Percentiles rank a stretch among this genome's conserved stretches.
Evolutionary conservation across 78 protist genomes (phyloP).

Genomic region (Cavenderia fasciculata): DNA sequence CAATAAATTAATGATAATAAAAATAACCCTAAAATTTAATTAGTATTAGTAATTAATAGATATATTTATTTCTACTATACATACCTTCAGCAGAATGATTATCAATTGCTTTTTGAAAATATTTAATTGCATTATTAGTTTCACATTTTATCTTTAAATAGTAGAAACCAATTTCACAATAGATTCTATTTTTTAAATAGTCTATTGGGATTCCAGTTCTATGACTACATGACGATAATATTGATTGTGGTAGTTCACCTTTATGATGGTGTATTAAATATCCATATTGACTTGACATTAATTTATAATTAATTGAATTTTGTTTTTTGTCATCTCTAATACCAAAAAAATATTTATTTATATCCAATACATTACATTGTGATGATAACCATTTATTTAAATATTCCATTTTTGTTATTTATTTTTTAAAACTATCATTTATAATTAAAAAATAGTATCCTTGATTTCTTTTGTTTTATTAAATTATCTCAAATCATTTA

Average conservation of each 20-base stretch:
- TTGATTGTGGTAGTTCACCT: neutral
- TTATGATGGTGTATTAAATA: neutral
- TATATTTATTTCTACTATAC: too few species aligned
- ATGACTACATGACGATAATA: neutral
- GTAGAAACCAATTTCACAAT: slow-evolving; percentile 1
- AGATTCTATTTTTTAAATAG: slow-evolving; percentile 5
- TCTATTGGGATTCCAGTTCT: slow-evolving; percentile 22
- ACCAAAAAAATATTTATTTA: slow-evolving; percentile 27
- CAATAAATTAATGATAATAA: slow-evolving; percentile 2
- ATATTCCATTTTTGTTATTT: slow-evolving; percentile 4
- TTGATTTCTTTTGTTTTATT: too few species aligned
- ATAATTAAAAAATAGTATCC: too few species aligned
- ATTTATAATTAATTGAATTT: neutral
- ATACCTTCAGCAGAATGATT: too few species aligned
- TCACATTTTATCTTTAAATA: neutral
- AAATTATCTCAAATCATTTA: too few species aligned
- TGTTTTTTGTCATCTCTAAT: slow-evolving; percentile 11
- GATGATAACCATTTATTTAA: slow-evolving; percentile 15
- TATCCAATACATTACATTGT: neutral
- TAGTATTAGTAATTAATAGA: too few species aligned
- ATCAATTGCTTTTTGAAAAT: too few species aligned
- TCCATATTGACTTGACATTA: slow-evolving; percentile 13
- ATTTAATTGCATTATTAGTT: neutral
- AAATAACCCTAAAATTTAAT: neutral
- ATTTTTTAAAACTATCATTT: too few species aligned